These are phyloP conservation scores for Geranomyces variabilis DNA, from an alignment of 192 early-diverging fungal genomes.

Conservation along the genomic window DNA sequence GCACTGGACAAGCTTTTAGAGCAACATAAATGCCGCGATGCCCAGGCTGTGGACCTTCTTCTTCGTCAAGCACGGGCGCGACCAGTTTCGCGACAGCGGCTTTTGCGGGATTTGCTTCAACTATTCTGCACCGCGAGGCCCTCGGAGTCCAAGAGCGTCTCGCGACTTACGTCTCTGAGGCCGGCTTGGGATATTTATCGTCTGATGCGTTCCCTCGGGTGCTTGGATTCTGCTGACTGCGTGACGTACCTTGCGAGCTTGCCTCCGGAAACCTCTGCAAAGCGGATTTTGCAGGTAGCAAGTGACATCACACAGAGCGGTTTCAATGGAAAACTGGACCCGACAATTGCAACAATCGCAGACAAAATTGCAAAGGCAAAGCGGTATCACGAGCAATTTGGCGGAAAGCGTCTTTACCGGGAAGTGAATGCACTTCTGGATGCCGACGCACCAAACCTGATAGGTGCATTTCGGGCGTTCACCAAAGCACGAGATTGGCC, in stretches of 20 bases:
- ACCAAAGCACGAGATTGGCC: too few relatives aligned
- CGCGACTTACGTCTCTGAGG: neutral
- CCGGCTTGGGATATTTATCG: neutral
- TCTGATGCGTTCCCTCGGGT: neutral
- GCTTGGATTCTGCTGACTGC: neutral
- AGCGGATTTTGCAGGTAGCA: neutral
- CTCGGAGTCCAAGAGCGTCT: neutral
- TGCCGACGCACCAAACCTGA: too few relatives aligned
- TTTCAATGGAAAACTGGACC: neutral
- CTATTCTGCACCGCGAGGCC: neutral
- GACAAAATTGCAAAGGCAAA: too few relatives aligned
- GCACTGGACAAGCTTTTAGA: neutral
- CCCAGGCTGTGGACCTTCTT: neutral
- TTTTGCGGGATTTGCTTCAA: constrained; percentile 1
- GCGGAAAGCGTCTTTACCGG: too few relatives aligned
- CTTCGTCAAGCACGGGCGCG: neutral
- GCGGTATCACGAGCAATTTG: too few relatives aligned
- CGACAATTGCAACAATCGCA: neutral
- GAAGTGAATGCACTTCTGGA: too few relatives aligned
- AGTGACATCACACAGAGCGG: neutral
- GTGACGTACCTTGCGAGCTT: neutral
- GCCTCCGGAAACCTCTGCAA: neutral
- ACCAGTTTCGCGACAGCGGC: neutral
- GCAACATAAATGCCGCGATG: neutral
- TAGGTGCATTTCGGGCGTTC: too few relatives aligned